A percentile compares a stretch with the other conserved stretches of the same genome.
phyloP scores from a whole-genome alignment of 768 basidiomycete species.

The Boletus vinaceobasis region DNA sequence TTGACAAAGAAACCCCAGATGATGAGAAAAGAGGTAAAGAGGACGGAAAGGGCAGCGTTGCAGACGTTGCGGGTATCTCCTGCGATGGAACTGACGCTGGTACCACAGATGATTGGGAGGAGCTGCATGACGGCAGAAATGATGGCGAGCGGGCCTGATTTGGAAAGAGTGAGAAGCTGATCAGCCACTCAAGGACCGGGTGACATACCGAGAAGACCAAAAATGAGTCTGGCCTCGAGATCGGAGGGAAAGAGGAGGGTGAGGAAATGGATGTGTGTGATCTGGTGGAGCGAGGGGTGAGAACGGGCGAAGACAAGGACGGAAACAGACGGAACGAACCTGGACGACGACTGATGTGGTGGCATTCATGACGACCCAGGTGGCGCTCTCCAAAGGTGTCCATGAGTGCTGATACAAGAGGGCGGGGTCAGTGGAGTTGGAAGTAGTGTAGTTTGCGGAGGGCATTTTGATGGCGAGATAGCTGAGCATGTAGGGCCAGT shows the following conservation, averaged over 20 bases:
- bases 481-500: slow-evolving; percentile 95
- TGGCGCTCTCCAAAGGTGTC: slow-evolving; percentile 59
- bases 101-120: slow-evolving; percentile 51
- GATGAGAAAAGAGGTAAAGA: slow-evolving; percentile 85
- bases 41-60: slow-evolving; percentile 92
- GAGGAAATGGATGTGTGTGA: slow-evolving; percentile 96
- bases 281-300: slow-evolving; percentile 42
- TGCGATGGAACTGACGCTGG: slow-evolving; percentile 49
- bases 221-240: slow-evolving; percentile 83
- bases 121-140: slow-evolving; percentile 82
- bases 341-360: slow-evolving; percentile 81
- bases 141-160: slow-evolving; percentile 78
- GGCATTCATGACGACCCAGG: slow-evolving; percentile 88
- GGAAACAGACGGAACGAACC: slow-evolving; percentile 41
- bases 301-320: background rate
- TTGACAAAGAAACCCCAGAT: slow-evolving; percentile 95
- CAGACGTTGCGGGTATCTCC: slow-evolving; percentile 86
- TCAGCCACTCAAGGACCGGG: rapidly evolving
- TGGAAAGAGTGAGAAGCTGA: background rate
- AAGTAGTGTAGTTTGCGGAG: slow-evolving; percentile 14
- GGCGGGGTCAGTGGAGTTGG: slow-evolving; percentile 23
- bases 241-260: slow-evolving; percentile 91
- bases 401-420: slow-evolving; percentile 41
- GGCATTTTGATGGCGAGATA: slow-evolving; percentile 79
- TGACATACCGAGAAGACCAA: slow-evolving; percentile 68